Base-by-base conservation (phyloP, 2,329 filamentous ascomycete genomes). In the Aureobasidium sp. region DNA sequence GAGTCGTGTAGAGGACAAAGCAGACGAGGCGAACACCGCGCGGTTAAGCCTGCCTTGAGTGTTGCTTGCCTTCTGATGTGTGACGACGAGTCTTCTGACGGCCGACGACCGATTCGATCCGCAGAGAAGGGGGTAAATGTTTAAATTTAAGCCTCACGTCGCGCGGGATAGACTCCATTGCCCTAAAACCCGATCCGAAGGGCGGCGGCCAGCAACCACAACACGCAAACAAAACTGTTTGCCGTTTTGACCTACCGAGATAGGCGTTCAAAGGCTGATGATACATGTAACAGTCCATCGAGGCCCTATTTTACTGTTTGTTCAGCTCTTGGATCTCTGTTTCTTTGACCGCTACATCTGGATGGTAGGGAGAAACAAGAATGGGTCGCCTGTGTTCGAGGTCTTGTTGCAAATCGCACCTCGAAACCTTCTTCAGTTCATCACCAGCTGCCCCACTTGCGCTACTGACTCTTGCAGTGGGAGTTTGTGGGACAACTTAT, bases 111-210 rank as follows among this genome's bases (percentile, higher is more conserved):
- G 50, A 37, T 17, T 12, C 32, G 34, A 52, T 52, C 34, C 34
- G 50, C 34, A 37, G 26, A 32, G 13, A 29, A 32, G 24, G 50
- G 50, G 29, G 8, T 5, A 55, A 39, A 55, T 55, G 24, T 55
- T 55, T 55, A 55, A 55, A 32, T 55, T 32, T 55, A 8, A 55
- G 51, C 51, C 51, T 29, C 51, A 55, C n/a, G 32, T 55, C 37
- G 32, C 10, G 13, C 36, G 46, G 46, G 32, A 48, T 10, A 8
- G 17, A 48, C n/a, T 46, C 43, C 43, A 46, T 9, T 10, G 5
- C 5, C 37, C 37, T n/a, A 41, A 46, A 44, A 20, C 24, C 12
- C 26, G n/a, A 44, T 44, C n/a, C n/a, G n/a, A 44, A 44, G 12
- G n/a, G 9, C 41, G 24, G 8, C 26, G 8, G 29, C 43, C 8